These are phyloP conservation scores for Botryotinia globosa DNA, from an alignment of 2,329 filamentous ascomycete species.

Conservation along the genomic window DNA sequence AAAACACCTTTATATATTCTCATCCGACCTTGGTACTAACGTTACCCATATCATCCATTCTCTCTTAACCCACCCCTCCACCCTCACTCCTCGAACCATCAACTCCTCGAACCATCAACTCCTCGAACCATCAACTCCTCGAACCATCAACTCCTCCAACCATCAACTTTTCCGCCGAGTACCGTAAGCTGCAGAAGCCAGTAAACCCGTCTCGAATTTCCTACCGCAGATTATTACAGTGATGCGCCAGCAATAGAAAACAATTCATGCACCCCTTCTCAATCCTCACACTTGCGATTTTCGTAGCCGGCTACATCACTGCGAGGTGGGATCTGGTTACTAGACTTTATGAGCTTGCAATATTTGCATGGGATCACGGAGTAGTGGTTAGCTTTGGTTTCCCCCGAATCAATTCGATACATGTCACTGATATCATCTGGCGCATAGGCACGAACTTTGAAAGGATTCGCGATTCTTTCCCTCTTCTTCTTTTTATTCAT, in stretches of 20 bases:
- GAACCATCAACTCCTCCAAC: neutral
- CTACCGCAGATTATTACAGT: conserved; percentile 18
- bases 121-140: neutral
- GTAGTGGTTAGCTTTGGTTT: conserved; percentile 66
- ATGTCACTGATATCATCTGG: conserved; percentile 22
- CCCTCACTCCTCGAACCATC: neutral
- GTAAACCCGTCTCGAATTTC: neutral
- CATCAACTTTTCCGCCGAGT: neutral
- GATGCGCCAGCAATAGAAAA: conserved; percentile 36
- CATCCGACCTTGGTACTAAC: neutral
- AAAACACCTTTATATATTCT: neutral
- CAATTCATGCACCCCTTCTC: conserved; percentile 92
- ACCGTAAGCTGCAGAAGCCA: neutral
- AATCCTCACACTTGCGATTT: conserved; percentile 91
- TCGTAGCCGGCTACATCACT: conserved; percentile 99
- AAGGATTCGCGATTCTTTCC: conserved; percentile 80
- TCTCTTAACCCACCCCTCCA: neutral
- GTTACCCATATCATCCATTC: neutral
- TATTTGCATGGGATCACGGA: conserved; percentile 98
- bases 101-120: neutral
- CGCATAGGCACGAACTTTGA: conserved; percentile 72
- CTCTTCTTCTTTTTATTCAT: conserved; percentile 81
- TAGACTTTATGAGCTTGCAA: conserved; percentile 90
- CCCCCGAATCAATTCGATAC: neutral
- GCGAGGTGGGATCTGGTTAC: conserved; percentile 98